Evolutionary conservation across 2,329 filamentous ascomycete genomes (phyloP).

Genomic region (Coniochaeta sp.): DNA sequence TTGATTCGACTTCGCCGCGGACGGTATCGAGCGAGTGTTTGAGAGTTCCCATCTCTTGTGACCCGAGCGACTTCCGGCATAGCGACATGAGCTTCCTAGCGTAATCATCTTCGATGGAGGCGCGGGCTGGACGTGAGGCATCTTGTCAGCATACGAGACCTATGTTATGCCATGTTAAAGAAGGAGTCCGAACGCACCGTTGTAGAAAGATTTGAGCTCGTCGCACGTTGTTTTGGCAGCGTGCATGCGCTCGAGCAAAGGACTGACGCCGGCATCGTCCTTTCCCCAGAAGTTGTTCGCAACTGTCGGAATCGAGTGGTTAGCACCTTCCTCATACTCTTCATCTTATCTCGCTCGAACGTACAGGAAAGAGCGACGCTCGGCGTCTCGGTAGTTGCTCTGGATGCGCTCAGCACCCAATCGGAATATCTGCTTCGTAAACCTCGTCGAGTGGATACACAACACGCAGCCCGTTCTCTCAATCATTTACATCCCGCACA

Average conservation of each 20-base stretch:
- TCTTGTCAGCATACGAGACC: background rate
- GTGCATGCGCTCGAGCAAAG: constrained; percentile 90
- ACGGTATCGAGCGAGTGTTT: constrained; percentile 81
- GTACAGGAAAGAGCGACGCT: constrained; percentile 20
- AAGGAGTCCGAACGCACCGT: constrained; percentile 50
- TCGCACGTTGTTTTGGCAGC: constrained; percentile 91
- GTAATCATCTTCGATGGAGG: constrained; percentile 95
- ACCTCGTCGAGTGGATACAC: no score
- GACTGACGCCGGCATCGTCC: constrained; percentile 90
- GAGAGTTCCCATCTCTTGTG: constrained; percentile 77
- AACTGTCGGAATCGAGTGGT: constrained; percentile 44
- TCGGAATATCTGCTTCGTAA: no score
- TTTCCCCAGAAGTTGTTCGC: constrained; percentile 99
- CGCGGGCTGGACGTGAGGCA: constrained; percentile 55
- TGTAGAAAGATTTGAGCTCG: constrained; percentile 88
- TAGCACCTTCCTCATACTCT: background rate
- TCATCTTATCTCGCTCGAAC: background rate
- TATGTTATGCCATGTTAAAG: no score
- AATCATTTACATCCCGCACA: no score
- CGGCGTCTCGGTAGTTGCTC: constrained; percentile 15
- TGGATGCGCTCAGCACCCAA: no score
- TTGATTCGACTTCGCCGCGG: constrained; percentile 81
- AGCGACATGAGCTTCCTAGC: constrained; percentile 80
- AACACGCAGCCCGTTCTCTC: no score
- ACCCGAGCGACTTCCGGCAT: constrained; percentile 82